These are phyloP conservation scores for Hygrophorus russula DNA, from an alignment of 768 basidiomycete species.

Conservation along the genomic window DNA sequence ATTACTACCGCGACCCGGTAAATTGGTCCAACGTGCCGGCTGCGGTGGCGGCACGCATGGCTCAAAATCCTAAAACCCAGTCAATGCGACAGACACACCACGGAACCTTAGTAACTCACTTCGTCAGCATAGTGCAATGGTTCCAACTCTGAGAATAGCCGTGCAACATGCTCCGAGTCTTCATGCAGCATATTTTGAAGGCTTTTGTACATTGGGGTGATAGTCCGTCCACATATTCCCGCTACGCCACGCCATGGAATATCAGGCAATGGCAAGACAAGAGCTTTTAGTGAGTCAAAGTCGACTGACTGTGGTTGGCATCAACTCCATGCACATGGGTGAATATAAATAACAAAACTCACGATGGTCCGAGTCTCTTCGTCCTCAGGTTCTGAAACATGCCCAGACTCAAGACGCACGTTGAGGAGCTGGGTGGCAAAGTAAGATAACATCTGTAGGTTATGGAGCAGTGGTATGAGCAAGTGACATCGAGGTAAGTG, in stretches of 20 bases:
- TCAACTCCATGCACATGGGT: background rate
- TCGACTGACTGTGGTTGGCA: conserved; percentile 16
- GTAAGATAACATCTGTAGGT: conserved; percentile 15
- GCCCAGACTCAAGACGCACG: conserved; percentile 13
- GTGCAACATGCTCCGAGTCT: conserved; percentile 31
- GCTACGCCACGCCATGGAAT: conserved; percentile 18
- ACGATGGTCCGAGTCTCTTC: conserved; percentile 18
- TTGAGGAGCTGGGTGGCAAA: conserved; percentile 16
- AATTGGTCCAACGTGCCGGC: background rate
- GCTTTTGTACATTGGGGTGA: conserved; percentile 22
- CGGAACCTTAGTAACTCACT: background rate
- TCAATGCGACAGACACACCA: background rate
- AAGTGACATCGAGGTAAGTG: too few relatives aligned
- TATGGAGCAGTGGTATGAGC: too few relatives aligned
- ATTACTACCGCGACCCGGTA: background rate
- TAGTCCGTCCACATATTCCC: conserved; percentile 17
- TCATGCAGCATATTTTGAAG: conserved; percentile 23
- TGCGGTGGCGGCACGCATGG: background rate
- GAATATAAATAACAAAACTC: conserved; percentile 2
- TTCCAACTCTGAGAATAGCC: conserved; percentile 31
- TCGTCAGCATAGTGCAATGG: conserved; percentile 9
- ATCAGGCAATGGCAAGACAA: conserved; percentile 15
- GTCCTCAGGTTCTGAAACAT: conserved; percentile 10
- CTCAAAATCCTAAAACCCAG: background rate
- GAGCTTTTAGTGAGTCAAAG: conserved; percentile 14